phyloP scores from a whole-genome alignment of 23 red algal species.

The Gracilaria caudata region DNA sequence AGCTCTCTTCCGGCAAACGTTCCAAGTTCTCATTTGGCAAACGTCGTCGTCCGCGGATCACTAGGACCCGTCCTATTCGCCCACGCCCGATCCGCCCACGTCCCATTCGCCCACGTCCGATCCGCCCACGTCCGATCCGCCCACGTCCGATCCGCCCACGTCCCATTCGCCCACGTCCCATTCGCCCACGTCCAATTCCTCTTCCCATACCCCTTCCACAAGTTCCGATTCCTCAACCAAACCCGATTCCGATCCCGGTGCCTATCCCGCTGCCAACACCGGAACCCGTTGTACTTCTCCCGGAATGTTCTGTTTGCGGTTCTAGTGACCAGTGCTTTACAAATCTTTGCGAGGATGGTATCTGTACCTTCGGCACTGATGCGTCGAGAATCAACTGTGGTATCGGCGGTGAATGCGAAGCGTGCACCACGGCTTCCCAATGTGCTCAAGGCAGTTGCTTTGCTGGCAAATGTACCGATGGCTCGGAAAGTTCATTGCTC shows the following conservation, averaged over 20 bases:
- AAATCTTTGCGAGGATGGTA: constrained; percentile 10
- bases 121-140: constrained; percentile 7
- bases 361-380: constrained; percentile 9
- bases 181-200: not conserved
- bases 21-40: not conserved
- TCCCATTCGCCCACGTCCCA: constrained; percentile 1
- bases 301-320: constrained; percentile 1
- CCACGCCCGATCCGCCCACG: not conserved
- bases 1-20: not conserved
- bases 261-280: not conserved
- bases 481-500: not conserved
- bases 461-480: not conserved
- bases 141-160: not conserved
- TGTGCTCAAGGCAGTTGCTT: not conserved
- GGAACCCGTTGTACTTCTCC: not conserved
- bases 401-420: not conserved
- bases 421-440: not conserved
- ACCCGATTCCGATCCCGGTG: not conserved
- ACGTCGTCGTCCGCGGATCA: not conserved
- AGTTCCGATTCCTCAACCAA: not conserved
- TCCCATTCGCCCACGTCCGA: not conserved
- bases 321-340: constrained; percentile 23
- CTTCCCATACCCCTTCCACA: not conserved
- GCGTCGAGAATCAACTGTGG: not conserved
- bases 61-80: not conserved